Base-by-base conservation (phyloP, 1,284 basidiomycete species). In the Austroboletus novae-zelandiae region DNA sequence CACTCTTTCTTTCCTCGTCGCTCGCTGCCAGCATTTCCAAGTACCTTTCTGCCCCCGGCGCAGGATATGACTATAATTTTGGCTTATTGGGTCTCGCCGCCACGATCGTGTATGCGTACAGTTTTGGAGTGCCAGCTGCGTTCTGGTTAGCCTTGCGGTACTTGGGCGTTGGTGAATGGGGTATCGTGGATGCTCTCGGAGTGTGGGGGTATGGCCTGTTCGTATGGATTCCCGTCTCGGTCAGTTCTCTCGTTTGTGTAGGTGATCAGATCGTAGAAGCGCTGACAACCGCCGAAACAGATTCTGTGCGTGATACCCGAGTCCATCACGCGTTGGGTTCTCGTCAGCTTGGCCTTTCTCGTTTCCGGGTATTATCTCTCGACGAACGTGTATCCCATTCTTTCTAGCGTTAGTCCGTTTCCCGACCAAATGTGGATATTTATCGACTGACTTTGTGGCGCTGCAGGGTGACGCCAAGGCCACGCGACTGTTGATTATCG, bases 1-100 rank as follows among this genome's bases (percentile, higher is more conserved):
- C 86, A 2, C 82, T 97, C 49, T 97, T 94, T 74, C 83, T 95
- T 51, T 94, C 90, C 31, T 95, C 94, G 0, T 93, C 90, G 20
- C 83, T 97, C 40, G 91, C 86, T 2, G 83, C 89, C 8, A 91
- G 90, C 36, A 86, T 97, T 59, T 76, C 86, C 2, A 79, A 83
- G 18, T 96, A 93, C 71, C 79, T 96, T 37, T 86, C 88, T 25
- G 71, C 78, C 34, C 74, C 79, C 1, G 73, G 68, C 5, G 60
- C 75, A 18, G 72, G 72, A 52, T 89, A 83, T 60, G 82, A 83
- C 53, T 94, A 94, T 61, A 84, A 97, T 70, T 93, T 96, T 66
- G 83, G 84, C 34, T 71, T 95, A 37, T 77, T 98, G 17, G 86
- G 86, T 15, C 83, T 90, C 15, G 91, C 91, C 3, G 83, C 91